Conservation (phyloP, 371 early-diverging fungal species). For the Quaeritorhiza haematococci region DNA sequence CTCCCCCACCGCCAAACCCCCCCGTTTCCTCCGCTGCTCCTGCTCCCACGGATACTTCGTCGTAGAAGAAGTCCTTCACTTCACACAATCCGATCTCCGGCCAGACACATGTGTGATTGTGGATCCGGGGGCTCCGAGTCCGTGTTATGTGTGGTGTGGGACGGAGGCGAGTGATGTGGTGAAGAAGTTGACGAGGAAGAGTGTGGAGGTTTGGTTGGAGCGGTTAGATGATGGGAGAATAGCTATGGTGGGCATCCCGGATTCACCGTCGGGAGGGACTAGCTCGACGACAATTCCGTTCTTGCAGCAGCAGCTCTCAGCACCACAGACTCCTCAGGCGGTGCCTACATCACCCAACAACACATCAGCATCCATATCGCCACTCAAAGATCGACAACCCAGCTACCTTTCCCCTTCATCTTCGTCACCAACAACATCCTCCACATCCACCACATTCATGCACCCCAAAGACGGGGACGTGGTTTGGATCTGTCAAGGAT, state of each 20-base stretch:
- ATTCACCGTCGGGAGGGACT: no score
- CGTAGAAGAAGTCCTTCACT: conserved; percentile 29
- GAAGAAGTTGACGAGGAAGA: conserved; percentile 32
- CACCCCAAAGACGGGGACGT: conserved; percentile 21
- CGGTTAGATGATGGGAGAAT: conserved; percentile 27
- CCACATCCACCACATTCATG: not conserved
- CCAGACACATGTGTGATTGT: conserved; percentile 32
- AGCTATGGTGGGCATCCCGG: not conserved
- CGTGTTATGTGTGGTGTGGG: conserved; percentile 36
- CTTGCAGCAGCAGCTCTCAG: not conserved
- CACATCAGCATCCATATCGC: no score
- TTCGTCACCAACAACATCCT: not conserved
- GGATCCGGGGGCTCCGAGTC: conserved; percentile 33
- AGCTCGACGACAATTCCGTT: not conserved
- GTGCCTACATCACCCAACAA: not conserved
- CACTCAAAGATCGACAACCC: no score
- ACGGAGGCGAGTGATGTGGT: conserved; percentile 37
- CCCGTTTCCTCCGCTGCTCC: conserved; percentile 35
- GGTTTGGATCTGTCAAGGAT: conserved; percentile 22
- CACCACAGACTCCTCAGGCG: not conserved
- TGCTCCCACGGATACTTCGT: conserved; percentile 36
- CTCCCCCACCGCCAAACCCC: conserved; percentile 7
- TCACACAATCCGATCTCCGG: conserved; percentile 23
- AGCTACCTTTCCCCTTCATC: no score
- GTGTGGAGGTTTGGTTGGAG: conserved; percentile 41